phyloP scores from a whole-genome alignment of 352 stramenopile genomes.

The Plasmopara muralis region DNA sequence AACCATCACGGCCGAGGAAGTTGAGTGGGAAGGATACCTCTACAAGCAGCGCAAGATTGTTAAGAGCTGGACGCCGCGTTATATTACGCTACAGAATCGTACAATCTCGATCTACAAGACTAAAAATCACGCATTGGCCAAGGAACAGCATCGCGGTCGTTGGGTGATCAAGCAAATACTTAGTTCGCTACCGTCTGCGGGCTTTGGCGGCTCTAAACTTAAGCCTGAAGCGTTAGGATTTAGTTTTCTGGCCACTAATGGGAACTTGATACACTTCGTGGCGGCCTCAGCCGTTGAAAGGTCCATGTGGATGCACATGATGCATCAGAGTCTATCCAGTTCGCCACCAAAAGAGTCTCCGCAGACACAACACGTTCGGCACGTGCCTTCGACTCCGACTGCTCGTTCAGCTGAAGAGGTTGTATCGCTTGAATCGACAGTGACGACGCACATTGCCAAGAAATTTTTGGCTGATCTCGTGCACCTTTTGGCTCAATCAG shows the following conservation, averaged over 20 bases:
- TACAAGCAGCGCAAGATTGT: constrained; percentile 89
- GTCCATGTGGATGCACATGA: constrained; percentile 78
- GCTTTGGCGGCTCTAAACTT: constrained; percentile 74
- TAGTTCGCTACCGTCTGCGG: constrained; percentile 66
- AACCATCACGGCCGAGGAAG: constrained; percentile 75
- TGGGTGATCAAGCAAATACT: constrained; percentile 82
- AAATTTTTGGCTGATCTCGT: constrained; percentile 67
- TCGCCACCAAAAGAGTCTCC: constrained; percentile 38
- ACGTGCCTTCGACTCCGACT: constrained; percentile 16
- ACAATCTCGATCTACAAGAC: constrained; percentile 81
- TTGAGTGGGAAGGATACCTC: constrained; percentile 86
- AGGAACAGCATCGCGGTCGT: constrained; percentile 66
- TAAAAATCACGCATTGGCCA: constrained; percentile 79
- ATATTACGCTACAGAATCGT: constrained; percentile 81
- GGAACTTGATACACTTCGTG: constrained; percentile 81
- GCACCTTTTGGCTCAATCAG: constrained; percentile 37
- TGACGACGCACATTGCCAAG: constrained; percentile 60
- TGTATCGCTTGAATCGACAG: constrained; percentile 45
- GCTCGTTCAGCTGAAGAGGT: constrained; percentile 38
- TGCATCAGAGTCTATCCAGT: constrained; percentile 58
- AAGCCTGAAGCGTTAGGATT: constrained; percentile 74
- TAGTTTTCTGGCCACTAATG: constrained; percentile 78
- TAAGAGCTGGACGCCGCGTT: constrained; percentile 84
- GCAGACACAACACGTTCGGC: constrained; percentile 32
- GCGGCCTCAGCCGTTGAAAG: constrained; percentile 68